phyloP scores from a whole-genome alignment of 257 asterid genomes.

The Fraxinus pennsylvanica region DNA sequence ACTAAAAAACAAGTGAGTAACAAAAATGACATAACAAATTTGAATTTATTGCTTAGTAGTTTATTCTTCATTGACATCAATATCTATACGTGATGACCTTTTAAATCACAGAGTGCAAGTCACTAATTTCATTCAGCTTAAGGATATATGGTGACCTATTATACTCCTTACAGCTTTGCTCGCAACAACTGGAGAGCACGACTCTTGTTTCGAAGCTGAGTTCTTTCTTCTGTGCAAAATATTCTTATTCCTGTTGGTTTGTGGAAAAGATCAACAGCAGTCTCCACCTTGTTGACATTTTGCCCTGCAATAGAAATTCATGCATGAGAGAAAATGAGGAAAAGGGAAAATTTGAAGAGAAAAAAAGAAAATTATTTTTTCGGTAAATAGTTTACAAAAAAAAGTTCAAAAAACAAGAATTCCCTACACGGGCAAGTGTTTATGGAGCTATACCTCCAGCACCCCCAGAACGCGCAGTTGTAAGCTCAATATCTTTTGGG shows the following conservation, averaged over 20 bases:
- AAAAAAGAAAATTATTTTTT: neutral
- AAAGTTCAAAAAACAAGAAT: neutral
- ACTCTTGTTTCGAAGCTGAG: slow-evolving; percentile 80
- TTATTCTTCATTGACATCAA: neutral
- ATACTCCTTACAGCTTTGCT: slow-evolving; percentile 77
- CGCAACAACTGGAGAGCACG: slow-evolving; percentile 89
- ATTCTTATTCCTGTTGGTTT: slow-evolving; percentile 98
- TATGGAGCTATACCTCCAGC: slow-evolving; percentile 81
- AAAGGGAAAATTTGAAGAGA: slow-evolving; percentile 1
- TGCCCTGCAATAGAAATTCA: slow-evolving; percentile 70
- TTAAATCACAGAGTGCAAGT: neutral
- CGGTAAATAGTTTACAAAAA: slow-evolving; percentile 3
- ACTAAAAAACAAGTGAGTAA: neutral
- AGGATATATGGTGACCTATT: slow-evolving; percentile 1
- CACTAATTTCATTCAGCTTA: slow-evolving; percentile 20
- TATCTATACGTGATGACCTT: neutral
- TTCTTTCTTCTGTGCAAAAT: slow-evolving; percentile 96
- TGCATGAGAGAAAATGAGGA: slow-evolving; percentile 18
- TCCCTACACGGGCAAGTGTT: slow-evolving; percentile 3
- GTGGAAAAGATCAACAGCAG: slow-evolving; percentile 94
- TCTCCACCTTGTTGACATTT: slow-evolving; percentile 99
- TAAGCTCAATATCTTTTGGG: slow-evolving; percentile 94
- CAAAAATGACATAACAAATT: neutral
- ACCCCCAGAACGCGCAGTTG: slow-evolving; percentile 98
- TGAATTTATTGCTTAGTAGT: neutral